Evolutionary conservation across 225 moss, liverwort and hornwort genomes (phyloP), one percentile per base, ranked within the genome.

Genomic region (Ulota crispa): DNA sequence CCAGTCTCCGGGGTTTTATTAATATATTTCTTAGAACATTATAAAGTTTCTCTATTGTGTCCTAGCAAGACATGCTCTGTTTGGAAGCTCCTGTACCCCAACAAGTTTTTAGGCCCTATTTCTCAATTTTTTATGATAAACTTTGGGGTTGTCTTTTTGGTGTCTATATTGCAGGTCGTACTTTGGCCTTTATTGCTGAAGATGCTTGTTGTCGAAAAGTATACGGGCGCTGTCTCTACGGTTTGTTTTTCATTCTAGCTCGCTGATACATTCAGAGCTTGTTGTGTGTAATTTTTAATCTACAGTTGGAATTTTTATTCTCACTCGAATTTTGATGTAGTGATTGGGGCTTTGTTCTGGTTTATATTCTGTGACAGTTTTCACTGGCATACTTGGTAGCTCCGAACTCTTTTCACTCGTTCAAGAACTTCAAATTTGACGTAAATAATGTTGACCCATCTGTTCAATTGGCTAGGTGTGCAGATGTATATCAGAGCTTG

Each of bases 121-220:
- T 67, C 71, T 79, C 37, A 37, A 26, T 36, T 61, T 61, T 47
- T 85, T 56, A 36, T 21, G 26, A 27, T 59, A 75, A 42, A 59
- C 72, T 78, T n/a, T 61, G 18, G 37, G 21, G 19, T 75, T 78
- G 53, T 0, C 43, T 70, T 30, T 45, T 63, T 80, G 39, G 36
- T 75, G 36, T 68, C 53, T 26, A 10, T 86, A 4, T 83, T 78
- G 73, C 89, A 89, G 89, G 86, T 86, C 54, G 84, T 89, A 45
- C 89, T 89, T 72, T 89, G 89, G 89, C 89, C 89, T 71, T 89
- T 89, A 12, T 56, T 89, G 57, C 72, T 89, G 66, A 86, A 84
- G 86, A 89, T 84, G 89, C 86, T 89, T 11, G 36, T 84, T 67
- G 72, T 81, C 31, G 78, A 83, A 70, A 81, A 81, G 27, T 89